Base-by-base conservation (phyloP, 2,329 filamentous ascomycete species). In the Chaetomiaceae sp. region DNA sequence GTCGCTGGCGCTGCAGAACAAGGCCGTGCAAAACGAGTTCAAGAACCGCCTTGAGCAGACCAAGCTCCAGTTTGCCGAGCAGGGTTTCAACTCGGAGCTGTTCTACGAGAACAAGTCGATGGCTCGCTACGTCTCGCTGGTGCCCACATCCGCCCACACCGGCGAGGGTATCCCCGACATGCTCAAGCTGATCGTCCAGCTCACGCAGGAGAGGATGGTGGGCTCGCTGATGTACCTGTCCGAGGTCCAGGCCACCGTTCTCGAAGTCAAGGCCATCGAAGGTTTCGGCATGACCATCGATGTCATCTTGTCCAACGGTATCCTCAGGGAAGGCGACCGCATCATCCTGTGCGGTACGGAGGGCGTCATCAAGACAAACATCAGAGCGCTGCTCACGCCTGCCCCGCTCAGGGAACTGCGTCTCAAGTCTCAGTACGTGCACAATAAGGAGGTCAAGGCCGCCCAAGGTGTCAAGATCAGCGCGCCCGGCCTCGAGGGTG, bases 361-460 rank as follows among this genome's bases (percentile, higher is more conserved):
- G 68, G 94, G 95, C 25, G 86, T 91, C 48, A 99, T 99, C 68
- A 83, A 86, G 56, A 99, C 94, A 6, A 96, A 96, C 63, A 94
- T 99, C 65, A 84, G 94, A 74, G 95, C 94, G 14, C 80, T 99
- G 23, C 79, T 99, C 48, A 99, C 94, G 3, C 94, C 94, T 1
- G 91, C 91, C 11, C 89, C 91, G 56, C 84, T 99, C 69, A 94
- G 90, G 68, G 94, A 99, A 71, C 74, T 99, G 60, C 91, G 95
- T 70, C 83, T 99, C 65, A 97, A 97, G 75, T 96, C 91, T 3
- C 82, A 86, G 59, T 99, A 99, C 66, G 92, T 99, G 27, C 95
- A 99, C 78, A 96, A 99, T 78, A 97, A 99, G 77, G 91, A 96
- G 71, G 91, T 96, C 75, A 99, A 96, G 79, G 94, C 95, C 19